Conservation (phyloP, 2,329 filamentous ascomycete species). For the Blastomyces gilchristii region DNA sequence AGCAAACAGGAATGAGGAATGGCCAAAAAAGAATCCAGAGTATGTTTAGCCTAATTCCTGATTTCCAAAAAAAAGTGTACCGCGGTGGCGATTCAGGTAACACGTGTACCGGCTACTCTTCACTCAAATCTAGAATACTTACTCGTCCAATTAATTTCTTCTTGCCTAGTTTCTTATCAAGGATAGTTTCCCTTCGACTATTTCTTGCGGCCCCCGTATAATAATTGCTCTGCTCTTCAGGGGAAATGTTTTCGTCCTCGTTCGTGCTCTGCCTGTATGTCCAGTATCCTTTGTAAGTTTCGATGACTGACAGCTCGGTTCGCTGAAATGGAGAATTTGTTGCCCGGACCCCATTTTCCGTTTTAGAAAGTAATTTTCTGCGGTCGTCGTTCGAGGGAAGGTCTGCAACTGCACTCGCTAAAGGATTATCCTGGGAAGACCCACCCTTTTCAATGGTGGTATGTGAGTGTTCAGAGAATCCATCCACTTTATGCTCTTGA, state of each 20-base stretch:
- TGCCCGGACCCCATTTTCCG: neutral
- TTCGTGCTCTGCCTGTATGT: neutral
- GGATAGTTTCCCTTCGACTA: neutral
- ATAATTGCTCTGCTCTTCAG: neutral
- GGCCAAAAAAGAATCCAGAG: neutral
- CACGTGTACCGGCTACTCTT: neutral
- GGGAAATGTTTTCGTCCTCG: neutral
- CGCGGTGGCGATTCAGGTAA: no score
- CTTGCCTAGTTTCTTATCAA: constrained; percentile 5
- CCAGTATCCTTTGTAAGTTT: constrained; percentile 7
- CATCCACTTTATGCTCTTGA: neutral
- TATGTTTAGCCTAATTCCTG: neutral
- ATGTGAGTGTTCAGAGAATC: neutral
- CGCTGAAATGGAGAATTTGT: neutral
- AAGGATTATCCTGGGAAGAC: neutral
- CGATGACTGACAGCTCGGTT: neutral
- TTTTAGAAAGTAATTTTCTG: neutral
- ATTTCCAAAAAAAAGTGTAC: neutral
- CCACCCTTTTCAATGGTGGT: neutral
- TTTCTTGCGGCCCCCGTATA: neutral
- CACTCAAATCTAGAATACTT: constrained; percentile 8
- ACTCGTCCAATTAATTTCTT: neutral
- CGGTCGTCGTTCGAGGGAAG: neutral
- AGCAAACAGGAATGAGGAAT: neutral
- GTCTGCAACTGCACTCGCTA: neutral